A percentile compares a stretch with the other conserved stretches of the same genome.
These are phyloP conservation scores for Mikania micrantha DNA, from an alignment of 129 eudicot species.

Conservation along the genomic window DNA sequence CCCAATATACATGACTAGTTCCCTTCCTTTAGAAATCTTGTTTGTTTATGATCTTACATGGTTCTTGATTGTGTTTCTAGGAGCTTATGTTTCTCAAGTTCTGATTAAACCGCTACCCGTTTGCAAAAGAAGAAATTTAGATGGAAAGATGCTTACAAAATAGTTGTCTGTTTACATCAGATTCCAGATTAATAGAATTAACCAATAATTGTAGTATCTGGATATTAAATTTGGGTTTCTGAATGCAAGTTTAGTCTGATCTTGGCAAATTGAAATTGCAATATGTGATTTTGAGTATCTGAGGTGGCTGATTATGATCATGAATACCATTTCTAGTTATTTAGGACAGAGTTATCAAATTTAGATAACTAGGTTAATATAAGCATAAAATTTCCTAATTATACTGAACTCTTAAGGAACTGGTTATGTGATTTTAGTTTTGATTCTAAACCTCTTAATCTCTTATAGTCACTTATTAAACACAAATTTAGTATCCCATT, in stretches of 20 bases:
- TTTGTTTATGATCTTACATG: not conserved
- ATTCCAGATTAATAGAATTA: not conserved
- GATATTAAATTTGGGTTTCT: not conserved
- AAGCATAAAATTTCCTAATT: not conserved
- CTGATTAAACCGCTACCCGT: not conserved
- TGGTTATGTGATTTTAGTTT: not conserved
- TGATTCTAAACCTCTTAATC: not conserved
- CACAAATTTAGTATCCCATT: not conserved
- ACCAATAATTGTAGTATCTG: not conserved
- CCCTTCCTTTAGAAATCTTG: not conserved
- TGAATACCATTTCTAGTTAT: not conserved
- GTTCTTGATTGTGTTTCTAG: not conserved
- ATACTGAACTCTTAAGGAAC: not conserved
- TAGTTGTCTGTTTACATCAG: not conserved
- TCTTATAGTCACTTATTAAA: not conserved
- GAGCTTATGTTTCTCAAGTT: not conserved
- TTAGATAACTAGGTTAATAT: not conserved
- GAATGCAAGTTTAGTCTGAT: not conserved
- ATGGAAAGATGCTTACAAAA: not conserved
- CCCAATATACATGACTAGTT: not conserved
- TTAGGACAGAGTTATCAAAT: not conserved
- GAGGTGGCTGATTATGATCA: not conserved
- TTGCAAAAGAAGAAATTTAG: not conserved
- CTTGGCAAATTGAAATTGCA: not conserved
- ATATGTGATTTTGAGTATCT: not conserved